These are phyloP conservation scores for Aspergillus ibericus DNA, from an alignment of 2,329 filamentous ascomycete genomes.

Conservation along the genomic window DNA sequence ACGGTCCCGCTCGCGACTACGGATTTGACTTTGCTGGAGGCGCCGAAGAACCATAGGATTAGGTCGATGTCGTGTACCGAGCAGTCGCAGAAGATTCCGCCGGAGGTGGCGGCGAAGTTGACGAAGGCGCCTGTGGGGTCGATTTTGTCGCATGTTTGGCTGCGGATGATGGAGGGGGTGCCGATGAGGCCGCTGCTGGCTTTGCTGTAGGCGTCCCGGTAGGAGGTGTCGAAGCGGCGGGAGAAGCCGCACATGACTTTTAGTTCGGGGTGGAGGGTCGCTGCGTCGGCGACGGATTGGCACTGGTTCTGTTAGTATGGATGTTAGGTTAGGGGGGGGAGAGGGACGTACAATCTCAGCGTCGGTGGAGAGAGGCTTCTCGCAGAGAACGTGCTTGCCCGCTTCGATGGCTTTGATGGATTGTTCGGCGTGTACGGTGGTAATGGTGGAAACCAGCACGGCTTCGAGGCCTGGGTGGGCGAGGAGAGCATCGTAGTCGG, in stretches of 20 bases:
- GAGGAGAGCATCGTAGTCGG: constrained; percentile 55
- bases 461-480: constrained; percentile 53
- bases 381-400: constrained; percentile 56
- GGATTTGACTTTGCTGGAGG: constrained; percentile 54
- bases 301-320: constrained; percentile 43
- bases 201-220: constrained; percentile 59
- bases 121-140: constrained; percentile 68
- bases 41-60: constrained; percentile 62
- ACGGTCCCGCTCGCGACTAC: constrained; percentile 58
- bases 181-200: constrained; percentile 59
- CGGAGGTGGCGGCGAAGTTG: constrained; percentile 62
- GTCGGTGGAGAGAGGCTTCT: constrained; percentile 54
- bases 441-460: constrained; percentile 54
- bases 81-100: constrained; percentile 70
- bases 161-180: constrained; percentile 59
- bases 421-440: constrained; percentile 57
- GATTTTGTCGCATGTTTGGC: constrained; percentile 66
- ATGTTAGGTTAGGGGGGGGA: neutral
- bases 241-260: constrained; percentile 69
- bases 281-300: constrained; percentile 59
- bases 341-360: neutral
- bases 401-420: constrained; percentile 56
- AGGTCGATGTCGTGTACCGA: constrained; percentile 70
- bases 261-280: constrained; percentile 56
- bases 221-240: constrained; percentile 65